Conservation (phyloP, 768 basidiomycete species). For the Dentipellis sp. region DNA sequence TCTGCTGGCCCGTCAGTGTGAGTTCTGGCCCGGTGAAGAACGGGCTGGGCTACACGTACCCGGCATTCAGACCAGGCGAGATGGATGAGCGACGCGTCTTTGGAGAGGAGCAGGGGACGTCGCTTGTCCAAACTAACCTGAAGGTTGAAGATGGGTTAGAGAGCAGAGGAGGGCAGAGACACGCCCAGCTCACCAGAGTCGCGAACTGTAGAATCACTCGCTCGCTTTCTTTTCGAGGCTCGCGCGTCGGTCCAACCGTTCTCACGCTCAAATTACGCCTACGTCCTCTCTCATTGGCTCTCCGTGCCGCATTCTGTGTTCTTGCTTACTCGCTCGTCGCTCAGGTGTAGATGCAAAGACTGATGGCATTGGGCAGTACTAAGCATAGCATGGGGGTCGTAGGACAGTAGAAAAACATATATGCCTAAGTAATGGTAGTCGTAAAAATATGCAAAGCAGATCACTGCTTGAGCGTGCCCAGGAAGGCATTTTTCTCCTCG, state of each 20-base stretch:
- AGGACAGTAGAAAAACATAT: constrained; percentile 24
- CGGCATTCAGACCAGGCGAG: too few relatives aligned
- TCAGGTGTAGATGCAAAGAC: not conserved
- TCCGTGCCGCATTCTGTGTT: not conserved
- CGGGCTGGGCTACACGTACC: too few relatives aligned
- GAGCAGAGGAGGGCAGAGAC: too few relatives aligned
- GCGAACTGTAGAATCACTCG: too few relatives aligned
- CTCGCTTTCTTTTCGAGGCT: not conserved
- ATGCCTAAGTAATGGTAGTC: constrained; percentile 28
- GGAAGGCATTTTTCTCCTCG: constrained; percentile 94
- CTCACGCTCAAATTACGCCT: not conserved
- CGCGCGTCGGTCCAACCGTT: not conserved
- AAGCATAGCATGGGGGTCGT: constrained; percentile 31
- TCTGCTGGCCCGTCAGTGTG: not conserved
- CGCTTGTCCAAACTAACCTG: too few relatives aligned
- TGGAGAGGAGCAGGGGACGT: too few relatives aligned
- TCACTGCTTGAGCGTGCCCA: constrained; percentile 86
- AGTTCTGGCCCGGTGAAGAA: not conserved
- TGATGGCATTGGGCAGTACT: constrained; percentile 22
- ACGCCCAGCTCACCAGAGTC: too few relatives aligned
- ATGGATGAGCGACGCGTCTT: too few relatives aligned
- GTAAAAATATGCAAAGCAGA: constrained; percentile 26
- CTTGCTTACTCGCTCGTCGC: not conserved
- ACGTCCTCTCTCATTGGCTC: not conserved
- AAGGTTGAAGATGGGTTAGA: too few relatives aligned